These are phyloP conservation scores for Paulownia fortunei DNA, from an alignment of 257 asterid species.

Conservation along the genomic window DNA sequence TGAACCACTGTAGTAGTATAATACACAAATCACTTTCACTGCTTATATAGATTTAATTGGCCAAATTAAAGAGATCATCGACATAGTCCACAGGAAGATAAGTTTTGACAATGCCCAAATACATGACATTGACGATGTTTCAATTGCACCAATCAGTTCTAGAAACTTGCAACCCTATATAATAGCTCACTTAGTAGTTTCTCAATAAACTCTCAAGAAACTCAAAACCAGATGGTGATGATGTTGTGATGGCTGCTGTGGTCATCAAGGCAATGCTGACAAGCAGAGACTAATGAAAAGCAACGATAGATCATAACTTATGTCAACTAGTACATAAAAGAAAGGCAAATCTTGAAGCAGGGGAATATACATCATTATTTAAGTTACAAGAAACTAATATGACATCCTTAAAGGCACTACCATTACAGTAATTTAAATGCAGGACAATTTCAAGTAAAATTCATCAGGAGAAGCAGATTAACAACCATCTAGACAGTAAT, in stretches of 20 bases:
- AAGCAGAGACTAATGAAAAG: not conserved
- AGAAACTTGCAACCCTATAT: not conserved
- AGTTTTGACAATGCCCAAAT: not conserved
- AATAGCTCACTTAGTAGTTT: not conserved
- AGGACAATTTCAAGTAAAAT: not conserved
- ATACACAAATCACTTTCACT: not conserved
- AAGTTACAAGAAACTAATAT: too few relatives aligned
- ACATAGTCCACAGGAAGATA: not conserved
- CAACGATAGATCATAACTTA: not conserved
- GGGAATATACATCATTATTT: not conserved
- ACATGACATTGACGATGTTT: not conserved
- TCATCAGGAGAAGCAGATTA: not conserved
- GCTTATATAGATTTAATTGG: not conserved
- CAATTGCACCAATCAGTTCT: not conserved
- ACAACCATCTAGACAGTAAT: not conserved
- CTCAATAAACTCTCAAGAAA: not conserved
- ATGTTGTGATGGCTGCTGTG: not conserved
- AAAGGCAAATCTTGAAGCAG: not conserved
- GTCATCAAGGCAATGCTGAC: not conserved
- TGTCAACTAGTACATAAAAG: not conserved
- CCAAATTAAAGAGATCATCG: not conserved
- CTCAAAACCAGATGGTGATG: not conserved
- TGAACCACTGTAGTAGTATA: not conserved
- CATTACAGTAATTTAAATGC: not conserved
- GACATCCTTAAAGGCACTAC: not conserved